Percentiles rank a stretch among this genome's conserved stretches.
Conservation (phyloP, 345 rosid genomes). For the Limnanthes douglasii region DNA sequence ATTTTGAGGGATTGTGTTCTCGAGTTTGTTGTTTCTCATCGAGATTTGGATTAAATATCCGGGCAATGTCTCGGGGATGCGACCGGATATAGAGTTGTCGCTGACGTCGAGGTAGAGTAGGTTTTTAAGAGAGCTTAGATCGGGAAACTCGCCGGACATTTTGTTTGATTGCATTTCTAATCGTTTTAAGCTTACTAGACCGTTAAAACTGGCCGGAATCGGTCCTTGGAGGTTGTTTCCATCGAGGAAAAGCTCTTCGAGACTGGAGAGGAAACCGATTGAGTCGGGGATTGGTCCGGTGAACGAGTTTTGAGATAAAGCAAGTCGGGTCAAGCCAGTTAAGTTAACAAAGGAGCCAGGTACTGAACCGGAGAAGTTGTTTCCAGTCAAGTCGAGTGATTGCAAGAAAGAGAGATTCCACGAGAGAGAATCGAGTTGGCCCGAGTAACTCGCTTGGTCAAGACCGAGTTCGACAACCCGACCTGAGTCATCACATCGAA, state of each 20-base stretch:
- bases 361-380: constrained; percentile 44
- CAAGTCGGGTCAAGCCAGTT: constrained; percentile 43
- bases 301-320: constrained; percentile 45
- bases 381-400: constrained; percentile 49
- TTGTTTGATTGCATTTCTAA: constrained; percentile 66
- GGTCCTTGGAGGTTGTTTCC: constrained; percentile 44
- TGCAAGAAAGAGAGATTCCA: constrained; percentile 51
- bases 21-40: constrained; percentile 49
- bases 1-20: constrained; percentile 35
- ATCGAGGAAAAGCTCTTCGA: constrained; percentile 55
- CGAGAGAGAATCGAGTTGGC: constrained; percentile 28
- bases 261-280: constrained; percentile 31
- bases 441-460: constrained; percentile 75
- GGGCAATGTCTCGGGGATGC: constrained; percentile 34
- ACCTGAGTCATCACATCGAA: constrained; percentile 54
- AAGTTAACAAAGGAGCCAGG: constrained; percentile 37
- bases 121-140: constrained; percentile 31
- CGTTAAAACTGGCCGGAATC: constrained; percentile 35
- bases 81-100: constrained; percentile 51
- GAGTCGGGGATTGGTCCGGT: constrained; percentile 52
- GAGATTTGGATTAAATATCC: constrained; percentile 45
- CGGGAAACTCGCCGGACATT: constrained; percentile 49
- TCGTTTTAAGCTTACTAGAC: constrained; percentile 28
- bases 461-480: constrained; percentile 70
- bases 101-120: constrained; percentile 54